These are phyloP conservation scores for Chrysosporium keratinophilum DNA, from an alignment of 2,329 filamentous ascomycete species.

Conservation along the genomic window DNA sequence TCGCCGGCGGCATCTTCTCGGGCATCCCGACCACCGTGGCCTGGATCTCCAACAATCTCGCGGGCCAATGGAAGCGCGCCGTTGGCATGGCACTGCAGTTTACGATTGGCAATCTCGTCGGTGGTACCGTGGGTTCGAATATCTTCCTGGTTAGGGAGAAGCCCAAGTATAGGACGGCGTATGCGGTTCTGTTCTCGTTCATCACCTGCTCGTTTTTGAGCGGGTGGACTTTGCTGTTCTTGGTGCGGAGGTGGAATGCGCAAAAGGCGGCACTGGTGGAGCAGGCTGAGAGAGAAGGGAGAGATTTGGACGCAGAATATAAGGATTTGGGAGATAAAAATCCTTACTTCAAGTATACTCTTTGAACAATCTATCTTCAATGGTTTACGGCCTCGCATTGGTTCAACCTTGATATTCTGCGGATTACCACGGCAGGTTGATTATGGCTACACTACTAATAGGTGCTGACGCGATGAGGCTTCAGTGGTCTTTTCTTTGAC, in stretches of 20 bases:
- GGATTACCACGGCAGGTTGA: too few species aligned
- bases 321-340: conserved; percentile 3
- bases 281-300: neutral
- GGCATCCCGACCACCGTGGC: conserved; percentile 31
- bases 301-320: conserved; percentile 2
- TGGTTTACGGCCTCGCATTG: too few species aligned
- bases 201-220: neutral
- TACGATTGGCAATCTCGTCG: conserved; percentile 40
- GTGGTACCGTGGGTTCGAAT: conserved; percentile 11
- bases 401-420: neutral
- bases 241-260: conserved; percentile 3
- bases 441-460: too few species aligned
- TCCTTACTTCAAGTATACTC: conserved; percentile 5
- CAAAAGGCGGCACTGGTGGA: neutral
- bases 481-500: too few species aligned
- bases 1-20: conserved; percentile 30
- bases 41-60: conserved; percentile 46
- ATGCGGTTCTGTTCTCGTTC: conserved; percentile 1
- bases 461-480: too few species aligned
- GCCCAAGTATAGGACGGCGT: conserved; percentile 6
- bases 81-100: conserved; percentile 51
- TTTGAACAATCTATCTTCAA: neutral
- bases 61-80: conserved; percentile 41
- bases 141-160: conserved; percentile 8
- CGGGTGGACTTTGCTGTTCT: neutral